These are phyloP conservation scores for Rhizoclosmatium globosum DNA, from an alignment of 192 early-diverging fungal genomes.

Conservation along the genomic window DNA sequence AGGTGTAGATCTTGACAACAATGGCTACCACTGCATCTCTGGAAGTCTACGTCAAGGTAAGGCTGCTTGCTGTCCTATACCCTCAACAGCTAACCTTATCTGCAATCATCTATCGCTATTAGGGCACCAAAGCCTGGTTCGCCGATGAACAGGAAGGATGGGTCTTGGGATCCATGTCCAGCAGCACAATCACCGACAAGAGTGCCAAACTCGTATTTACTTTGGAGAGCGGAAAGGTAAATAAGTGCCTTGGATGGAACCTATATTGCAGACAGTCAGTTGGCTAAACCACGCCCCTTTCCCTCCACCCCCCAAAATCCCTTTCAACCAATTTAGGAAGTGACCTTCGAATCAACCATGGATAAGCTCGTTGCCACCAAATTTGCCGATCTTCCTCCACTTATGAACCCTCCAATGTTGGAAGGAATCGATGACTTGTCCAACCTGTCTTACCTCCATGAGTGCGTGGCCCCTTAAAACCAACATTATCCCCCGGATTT, in stretches of 20 bases:
- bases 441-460: constrained; percentile 95
- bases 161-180: constrained; percentile 71
- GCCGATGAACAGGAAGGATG: constrained; percentile 86
- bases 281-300: no score
- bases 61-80: background rate
- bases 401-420: constrained; percentile 91
- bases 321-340: constrained; percentile 57
- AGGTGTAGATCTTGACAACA: background rate
- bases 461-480: constrained; percentile 63
- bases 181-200: constrained; percentile 56
- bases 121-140: constrained; percentile 83
- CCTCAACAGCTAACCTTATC: background rate
- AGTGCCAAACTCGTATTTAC: constrained; percentile 71
- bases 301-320: background rate
- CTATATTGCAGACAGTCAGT: no score
- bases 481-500: background rate
- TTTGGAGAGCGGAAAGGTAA: constrained; percentile 63
- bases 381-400: constrained; percentile 80
- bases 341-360: constrained; percentile 76
- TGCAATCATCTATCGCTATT: background rate
- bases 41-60: constrained; percentile 38
- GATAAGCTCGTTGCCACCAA: constrained; percentile 72
- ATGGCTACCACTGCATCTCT: constrained; percentile 23
- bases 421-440: constrained; percentile 89
- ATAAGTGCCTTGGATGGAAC: constrained; percentile 49